These are phyloP conservation scores for Neopestalotiopsis clavispora DNA, from an alignment of 2,329 filamentous ascomycete genomes.

Conservation along the genomic window DNA sequence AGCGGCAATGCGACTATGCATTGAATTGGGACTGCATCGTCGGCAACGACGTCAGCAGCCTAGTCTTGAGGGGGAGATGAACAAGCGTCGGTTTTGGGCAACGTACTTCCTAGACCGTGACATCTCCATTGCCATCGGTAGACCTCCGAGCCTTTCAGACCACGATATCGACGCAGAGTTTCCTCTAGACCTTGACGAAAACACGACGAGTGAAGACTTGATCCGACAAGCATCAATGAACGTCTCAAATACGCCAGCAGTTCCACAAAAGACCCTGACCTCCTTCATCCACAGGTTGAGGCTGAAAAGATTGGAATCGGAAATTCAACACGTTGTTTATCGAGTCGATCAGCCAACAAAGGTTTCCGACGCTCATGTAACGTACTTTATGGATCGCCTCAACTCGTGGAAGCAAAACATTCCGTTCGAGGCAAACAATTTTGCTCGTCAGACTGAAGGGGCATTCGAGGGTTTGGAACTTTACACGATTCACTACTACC, in stretches of 20 bases:
- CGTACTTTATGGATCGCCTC: constrained; percentile 30
- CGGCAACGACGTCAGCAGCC: constrained; percentile 28
- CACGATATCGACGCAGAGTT: constrained; percentile 36
- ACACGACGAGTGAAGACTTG: constrained; percentile 28
- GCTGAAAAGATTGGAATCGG: constrained; percentile 35
- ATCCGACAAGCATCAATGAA: constrained; percentile 29
- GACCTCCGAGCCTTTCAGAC: constrained; percentile 35
- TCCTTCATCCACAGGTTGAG: constrained; percentile 35
- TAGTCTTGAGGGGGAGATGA: constrained; percentile 33
- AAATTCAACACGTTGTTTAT: constrained; percentile 35
- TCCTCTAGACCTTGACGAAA: constrained; percentile 34
- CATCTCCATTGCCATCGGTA: constrained; percentile 34
- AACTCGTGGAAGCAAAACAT: constrained; percentile 33
- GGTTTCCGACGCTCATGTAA: constrained; percentile 29
- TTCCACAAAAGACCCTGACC: constrained; percentile 31
- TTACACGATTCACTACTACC: constrained; percentile 37
- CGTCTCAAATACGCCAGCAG: constrained; percentile 27
- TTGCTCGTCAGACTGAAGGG: constrained; percentile 30
- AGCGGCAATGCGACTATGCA: constrained; percentile 33
- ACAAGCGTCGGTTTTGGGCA: constrained; percentile 36
- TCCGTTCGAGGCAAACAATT: constrained; percentile 30
- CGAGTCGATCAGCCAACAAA: constrained; percentile 31
- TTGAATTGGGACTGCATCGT: constrained; percentile 35
- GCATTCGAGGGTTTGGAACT: constrained; percentile 33
- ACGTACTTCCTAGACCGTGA: constrained; percentile 36